Evolutionary conservation across 208 protist genomes (phyloP), one percentile per base, ranked within the genome.

Genomic region (Acanthamoeba castellanii): DNA sequence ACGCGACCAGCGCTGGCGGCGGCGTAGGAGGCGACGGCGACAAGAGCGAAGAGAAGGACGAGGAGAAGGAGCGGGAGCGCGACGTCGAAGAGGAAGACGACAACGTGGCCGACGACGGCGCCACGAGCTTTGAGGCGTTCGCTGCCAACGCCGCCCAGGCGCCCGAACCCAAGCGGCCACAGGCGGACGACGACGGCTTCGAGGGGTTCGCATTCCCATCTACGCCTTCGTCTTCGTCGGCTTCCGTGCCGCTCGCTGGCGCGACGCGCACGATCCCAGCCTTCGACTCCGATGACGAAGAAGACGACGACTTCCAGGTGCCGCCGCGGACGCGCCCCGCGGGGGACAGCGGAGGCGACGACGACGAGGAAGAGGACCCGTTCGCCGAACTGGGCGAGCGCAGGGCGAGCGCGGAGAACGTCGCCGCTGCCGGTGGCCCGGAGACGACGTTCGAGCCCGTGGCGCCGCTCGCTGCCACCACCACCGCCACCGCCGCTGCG

Each of bases 61-160:
- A 76, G 18, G 68, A 76, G 68, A 37, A 76, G 68, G 68, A 76
- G n/a, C 30, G n/a, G 68, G 34, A 45, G 64, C 64, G 11, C 64
- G 27, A 27, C 64, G 64, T 22, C 18, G n/a, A 70, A 3, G 64
- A 70, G 6, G 72, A 50, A 3, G 68, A 76, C 7, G 27, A 76
- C 68, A 27, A 76, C 8, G 22, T 22, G 42, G 72, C 13, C 30
- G 68, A 37, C 34, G 18, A 27, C 34, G 13, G 13, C 18, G 34
- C 64, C 27, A 81, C 72, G 18, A 34, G 50, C 34, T 81, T 81
- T n/a, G 72, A 81, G 72, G 72, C n/a, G 7, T 81, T 81, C 50
- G 72, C 72, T 27, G 18, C 11, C 72, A 81, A 47, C 72, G 42
- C 7, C 42, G 30, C 72, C 27, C 72, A 81, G 18, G 64, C 27